These are phyloP conservation scores for Botryosphaeria dothidea DNA, from an alignment of 2,329 filamentous ascomycete genomes.

Conservation along the genomic window DNA sequence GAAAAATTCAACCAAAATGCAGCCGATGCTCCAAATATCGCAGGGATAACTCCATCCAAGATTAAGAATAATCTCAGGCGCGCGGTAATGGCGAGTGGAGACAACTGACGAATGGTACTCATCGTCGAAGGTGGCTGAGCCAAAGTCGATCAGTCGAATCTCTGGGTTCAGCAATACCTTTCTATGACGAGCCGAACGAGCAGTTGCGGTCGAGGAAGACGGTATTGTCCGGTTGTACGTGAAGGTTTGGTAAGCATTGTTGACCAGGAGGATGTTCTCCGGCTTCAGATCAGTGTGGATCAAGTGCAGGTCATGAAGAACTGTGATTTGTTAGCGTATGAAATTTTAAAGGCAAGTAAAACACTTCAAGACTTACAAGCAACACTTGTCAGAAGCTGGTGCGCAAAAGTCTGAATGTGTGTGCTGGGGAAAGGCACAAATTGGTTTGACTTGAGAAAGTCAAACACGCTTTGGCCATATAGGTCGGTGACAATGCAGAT, in stretches of 20 bases:
- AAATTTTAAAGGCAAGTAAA: neutral
- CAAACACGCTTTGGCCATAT: slow-evolving; percentile 94
- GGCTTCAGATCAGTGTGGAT: slow-evolving; percentile 84
- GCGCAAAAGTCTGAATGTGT: slow-evolving; percentile 95
- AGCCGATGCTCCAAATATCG: slow-evolving; percentile 70
- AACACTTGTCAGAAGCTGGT: slow-evolving; percentile 96
- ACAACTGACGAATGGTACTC: slow-evolving; percentile 70
- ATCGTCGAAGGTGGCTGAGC: slow-evolving; percentile 67
- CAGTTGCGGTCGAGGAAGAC: slow-evolving; percentile 61
- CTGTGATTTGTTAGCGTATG: slow-evolving; percentile 49
- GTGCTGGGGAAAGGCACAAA: slow-evolving; percentile 98
- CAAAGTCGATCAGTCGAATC: slow-evolving; percentile 68
- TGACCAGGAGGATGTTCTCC: slow-evolving; percentile 67
- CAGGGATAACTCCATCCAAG: slow-evolving; percentile 69
- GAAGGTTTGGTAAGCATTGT: slow-evolving; percentile 66
- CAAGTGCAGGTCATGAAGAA: slow-evolving; percentile 93
- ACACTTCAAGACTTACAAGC: slow-evolving; percentile 87
- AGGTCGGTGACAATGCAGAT: slow-evolving; percentile 82
- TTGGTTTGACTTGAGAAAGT: slow-evolving; percentile 92
- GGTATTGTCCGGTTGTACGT: slow-evolving; percentile 69
- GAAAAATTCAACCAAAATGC: slow-evolving; percentile 68
- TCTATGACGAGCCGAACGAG: slow-evolving; percentile 60
- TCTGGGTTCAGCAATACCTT: slow-evolving; percentile 66
- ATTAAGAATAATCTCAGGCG: slow-evolving; percentile 68
- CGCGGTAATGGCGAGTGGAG: slow-evolving; percentile 66